phyloP scores from a whole-genome alignment of 768 basidiomycete genomes.

The Mycena kentingensis region DNA sequence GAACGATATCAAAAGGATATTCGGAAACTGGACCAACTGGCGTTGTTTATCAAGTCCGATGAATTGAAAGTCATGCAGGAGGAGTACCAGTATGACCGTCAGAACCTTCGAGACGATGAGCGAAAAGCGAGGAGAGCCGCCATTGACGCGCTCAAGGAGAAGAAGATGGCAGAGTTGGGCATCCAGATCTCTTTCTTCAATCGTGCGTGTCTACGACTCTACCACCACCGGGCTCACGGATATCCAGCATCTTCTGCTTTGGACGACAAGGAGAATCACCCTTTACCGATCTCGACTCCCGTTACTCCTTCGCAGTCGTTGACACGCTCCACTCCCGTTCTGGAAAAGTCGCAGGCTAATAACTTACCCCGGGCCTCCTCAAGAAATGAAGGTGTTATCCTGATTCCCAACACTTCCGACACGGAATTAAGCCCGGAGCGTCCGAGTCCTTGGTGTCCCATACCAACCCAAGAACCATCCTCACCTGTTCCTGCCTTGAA shows the following conservation, averaged over 20 bases:
- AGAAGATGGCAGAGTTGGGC: slow-evolving; percentile 8
- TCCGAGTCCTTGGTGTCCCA: not conserved
- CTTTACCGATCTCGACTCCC: slow-evolving; percentile 6
- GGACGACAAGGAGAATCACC: slow-evolving; percentile 21
- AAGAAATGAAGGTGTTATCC: slow-evolving; percentile 1
- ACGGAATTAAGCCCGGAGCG: slow-evolving; percentile 3
- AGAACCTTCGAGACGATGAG: slow-evolving; percentile 9
- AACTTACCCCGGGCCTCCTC: slow-evolving; percentile 1
- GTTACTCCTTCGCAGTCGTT: not conserved
- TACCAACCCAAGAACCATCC: not conserved
- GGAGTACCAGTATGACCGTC: not conserved
- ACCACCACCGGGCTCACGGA: not conserved
- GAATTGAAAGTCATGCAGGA: slow-evolving; percentile 7
- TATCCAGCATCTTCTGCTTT: not conserved
- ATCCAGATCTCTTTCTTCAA: not conserved
- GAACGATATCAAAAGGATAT: slow-evolving; percentile 13
- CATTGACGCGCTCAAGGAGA: not conserved
- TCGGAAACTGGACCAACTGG: not conserved
- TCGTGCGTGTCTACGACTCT: not conserved
- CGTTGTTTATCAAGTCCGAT: not conserved
- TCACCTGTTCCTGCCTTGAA: not conserved
- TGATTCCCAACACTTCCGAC: slow-evolving; percentile 19
- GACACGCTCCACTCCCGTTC: not conserved
- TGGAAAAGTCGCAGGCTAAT: not conserved
- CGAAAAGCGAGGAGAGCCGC: slow-evolving; percentile 5